These are phyloP conservation scores for Elymus sibiricus DNA, from an alignment of 176 grass and related monocot genomes.

Conservation along the genomic window DNA sequence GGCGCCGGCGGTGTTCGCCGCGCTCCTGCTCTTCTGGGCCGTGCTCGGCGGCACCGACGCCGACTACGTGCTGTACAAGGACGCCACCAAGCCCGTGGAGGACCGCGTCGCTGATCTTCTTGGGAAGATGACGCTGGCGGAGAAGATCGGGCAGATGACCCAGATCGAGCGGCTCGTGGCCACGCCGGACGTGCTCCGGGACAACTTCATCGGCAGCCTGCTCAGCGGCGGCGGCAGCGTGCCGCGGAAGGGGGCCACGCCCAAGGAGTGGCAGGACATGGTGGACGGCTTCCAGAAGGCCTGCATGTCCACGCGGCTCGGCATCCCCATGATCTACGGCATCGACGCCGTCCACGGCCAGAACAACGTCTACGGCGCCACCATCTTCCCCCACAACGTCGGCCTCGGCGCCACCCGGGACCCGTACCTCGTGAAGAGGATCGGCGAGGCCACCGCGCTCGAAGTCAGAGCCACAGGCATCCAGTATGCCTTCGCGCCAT, in stretches of 20 bases:
- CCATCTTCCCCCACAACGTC: conserved; percentile 96
- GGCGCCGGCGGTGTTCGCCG: conserved; percentile 33
- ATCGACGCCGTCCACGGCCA: conserved; percentile 95
- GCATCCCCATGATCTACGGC: conserved; percentile 96
- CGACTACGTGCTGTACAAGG: conserved; percentile 59
- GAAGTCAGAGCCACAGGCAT: conserved; percentile 95
- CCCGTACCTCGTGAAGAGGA: conserved; percentile 81
- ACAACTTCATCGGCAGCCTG: conserved; percentile 88
- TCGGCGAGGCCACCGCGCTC: conserved; percentile 85
- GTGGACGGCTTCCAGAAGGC: conserved; percentile 66
- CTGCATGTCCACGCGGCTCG: conserved; percentile 63
- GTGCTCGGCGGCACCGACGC: conserved; percentile 31
- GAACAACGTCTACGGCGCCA: conserved; percentile 93
- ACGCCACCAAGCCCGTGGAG: conserved; percentile 46
- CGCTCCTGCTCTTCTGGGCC: conserved; percentile 51
- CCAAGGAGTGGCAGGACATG: conserved; percentile 67
- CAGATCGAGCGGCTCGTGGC: conserved; percentile 84
- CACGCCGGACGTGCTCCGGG: conserved; percentile 61
- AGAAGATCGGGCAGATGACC: conserved; percentile 99
- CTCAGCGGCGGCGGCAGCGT: conserved; percentile 93
- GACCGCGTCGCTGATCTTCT: conserved; percentile 61
- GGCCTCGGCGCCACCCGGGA: conserved; percentile 90
- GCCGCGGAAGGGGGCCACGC: conserved; percentile 53
- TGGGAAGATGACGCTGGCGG: conserved; percentile 62
- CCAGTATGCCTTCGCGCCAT: conserved; percentile 95